phyloP scores from a whole-genome alignment of 768 basidiomycete species.

The Boletus coccyginus region DNA sequence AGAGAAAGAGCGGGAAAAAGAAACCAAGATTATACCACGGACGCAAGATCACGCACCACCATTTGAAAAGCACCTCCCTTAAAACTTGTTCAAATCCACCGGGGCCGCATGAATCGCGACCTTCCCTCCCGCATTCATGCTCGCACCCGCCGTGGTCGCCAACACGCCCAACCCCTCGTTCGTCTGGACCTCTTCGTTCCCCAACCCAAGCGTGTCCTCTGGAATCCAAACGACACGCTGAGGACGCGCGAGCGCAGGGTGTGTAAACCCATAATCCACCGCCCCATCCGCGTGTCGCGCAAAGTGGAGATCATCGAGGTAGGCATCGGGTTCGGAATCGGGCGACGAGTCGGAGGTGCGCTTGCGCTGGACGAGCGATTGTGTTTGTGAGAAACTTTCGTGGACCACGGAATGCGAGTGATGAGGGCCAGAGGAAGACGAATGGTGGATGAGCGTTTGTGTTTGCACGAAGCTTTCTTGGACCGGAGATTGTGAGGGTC shows the following conservation, averaged over 20 bases:
- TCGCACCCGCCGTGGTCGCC: conserved; percentile 48
- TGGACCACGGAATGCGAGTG: too few relatives aligned
- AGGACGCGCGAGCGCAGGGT: conserved; percentile 74
- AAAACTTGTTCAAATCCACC: conserved; percentile 31
- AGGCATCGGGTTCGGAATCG: conserved; percentile 4
- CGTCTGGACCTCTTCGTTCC: conserved; percentile 55
- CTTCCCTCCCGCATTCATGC: conserved; percentile 60
- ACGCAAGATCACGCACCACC: not conserved
- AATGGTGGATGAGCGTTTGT: too few relatives aligned
- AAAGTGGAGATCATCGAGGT: conserved; percentile 21
- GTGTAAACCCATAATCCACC: conserved; percentile 71
- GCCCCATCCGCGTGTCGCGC: conserved; percentile 25
- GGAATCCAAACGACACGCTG: conserved; percentile 88
- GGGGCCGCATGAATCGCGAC: conserved; percentile 33
- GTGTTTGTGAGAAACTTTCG: too few relatives aligned
- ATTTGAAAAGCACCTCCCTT: not conserved
- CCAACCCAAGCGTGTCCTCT: conserved; percentile 53
- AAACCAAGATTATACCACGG: not conserved
- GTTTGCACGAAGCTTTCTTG: not conserved
- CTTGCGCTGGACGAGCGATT: not conserved
- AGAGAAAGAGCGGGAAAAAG: not conserved
- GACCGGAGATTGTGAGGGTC: not conserved
- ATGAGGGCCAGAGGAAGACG: too few relatives aligned
- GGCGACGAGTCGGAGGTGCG: not conserved
- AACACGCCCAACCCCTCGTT: conserved; percentile 52